Conservation (phyloP, 352 stramenopile genomes). For the Aphanomyces astaci region DNA sequence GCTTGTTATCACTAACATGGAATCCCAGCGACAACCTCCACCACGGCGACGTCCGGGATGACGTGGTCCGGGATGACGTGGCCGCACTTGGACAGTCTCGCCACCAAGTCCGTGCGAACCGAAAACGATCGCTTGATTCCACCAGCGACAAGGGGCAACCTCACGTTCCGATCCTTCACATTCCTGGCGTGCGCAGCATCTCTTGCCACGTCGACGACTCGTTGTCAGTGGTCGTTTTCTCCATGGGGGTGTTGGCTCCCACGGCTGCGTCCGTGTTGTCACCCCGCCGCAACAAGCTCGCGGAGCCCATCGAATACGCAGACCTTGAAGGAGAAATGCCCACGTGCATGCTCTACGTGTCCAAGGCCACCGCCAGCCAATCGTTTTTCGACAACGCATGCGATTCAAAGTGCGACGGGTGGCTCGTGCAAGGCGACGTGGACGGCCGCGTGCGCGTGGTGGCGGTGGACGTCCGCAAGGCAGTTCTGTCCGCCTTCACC, state of each 20-base stretch:
- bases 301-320: not conserved
- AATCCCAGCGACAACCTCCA: too few species aligned
- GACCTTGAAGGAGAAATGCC: not conserved
- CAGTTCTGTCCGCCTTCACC: not conserved
- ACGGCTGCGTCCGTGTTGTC: not conserved
- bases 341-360: not conserved
- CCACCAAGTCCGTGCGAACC: not conserved
- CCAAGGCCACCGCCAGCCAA: not conserved
- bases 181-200: not conserved
- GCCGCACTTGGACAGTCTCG: not conserved
- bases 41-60: not conserved
- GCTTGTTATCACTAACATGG: too few species aligned
- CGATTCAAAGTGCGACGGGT: not conserved
- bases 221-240: not conserved
- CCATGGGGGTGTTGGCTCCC: not conserved
- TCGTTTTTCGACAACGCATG: not conserved
- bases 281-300: not conserved
- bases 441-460: not conserved
- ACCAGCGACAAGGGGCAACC: not conserved
- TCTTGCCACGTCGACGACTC: not conserved
- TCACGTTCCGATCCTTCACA: not conserved
- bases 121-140: not conserved
- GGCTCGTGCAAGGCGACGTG: not conserved
- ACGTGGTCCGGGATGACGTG: not conserved
- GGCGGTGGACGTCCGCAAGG: not conserved